phyloP scores from a whole-genome alignment of 768 basidiomycete genomes.

The Leccinellum luteum region DNA sequence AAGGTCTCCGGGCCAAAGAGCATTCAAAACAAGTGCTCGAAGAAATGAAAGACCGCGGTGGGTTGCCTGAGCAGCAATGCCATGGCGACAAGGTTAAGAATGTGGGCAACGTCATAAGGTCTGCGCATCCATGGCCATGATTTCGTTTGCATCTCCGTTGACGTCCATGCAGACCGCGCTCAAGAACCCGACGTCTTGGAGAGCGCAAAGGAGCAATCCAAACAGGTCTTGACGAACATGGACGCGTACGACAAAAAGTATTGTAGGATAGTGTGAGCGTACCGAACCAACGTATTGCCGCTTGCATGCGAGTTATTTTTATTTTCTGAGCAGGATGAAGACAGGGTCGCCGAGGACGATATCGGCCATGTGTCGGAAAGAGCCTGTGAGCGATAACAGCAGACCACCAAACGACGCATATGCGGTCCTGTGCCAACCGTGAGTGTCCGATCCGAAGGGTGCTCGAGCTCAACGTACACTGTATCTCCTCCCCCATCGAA shows the following conservation, averaged over 20 bases:
- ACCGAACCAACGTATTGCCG: neutral
- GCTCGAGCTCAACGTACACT: slow-evolving; percentile 50
- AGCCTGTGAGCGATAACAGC: slow-evolving; percentile 90
- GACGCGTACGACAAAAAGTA: neutral
- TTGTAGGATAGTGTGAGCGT: slow-evolving; percentile 8
- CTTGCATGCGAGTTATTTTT: slow-evolving; percentile 17
- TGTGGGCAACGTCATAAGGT: slow-evolving; percentile 21
- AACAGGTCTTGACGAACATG: slow-evolving; percentile 5
- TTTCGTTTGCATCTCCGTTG: neutral
- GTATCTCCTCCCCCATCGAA: slow-evolving; percentile 87
- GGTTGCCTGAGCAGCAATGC: slow-evolving; percentile 15
- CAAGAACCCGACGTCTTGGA: slow-evolving; percentile 23
- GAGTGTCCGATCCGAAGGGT: neutral
- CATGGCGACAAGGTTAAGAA: slow-evolving; percentile 9
- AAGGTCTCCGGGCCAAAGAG: slow-evolving; percentile 24
- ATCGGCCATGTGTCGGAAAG: slow-evolving; percentile 86
- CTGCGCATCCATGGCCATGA: neutral
- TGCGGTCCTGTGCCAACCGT: slow-evolving; percentile 61
- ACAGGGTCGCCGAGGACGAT: slow-evolving; percentile 93
- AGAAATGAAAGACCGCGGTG: slow-evolving; percentile 16
- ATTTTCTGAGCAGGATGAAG: slow-evolving; percentile 84
- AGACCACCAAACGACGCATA: slow-evolving; percentile 97
- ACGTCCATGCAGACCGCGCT: slow-evolving; percentile 13
- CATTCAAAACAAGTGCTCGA: slow-evolving; percentile 25
- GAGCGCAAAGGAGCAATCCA: slow-evolving; percentile 17